Evolutionary conservation across 345 rosid species (phyloP).

Genomic region (Litchi chinensis): DNA sequence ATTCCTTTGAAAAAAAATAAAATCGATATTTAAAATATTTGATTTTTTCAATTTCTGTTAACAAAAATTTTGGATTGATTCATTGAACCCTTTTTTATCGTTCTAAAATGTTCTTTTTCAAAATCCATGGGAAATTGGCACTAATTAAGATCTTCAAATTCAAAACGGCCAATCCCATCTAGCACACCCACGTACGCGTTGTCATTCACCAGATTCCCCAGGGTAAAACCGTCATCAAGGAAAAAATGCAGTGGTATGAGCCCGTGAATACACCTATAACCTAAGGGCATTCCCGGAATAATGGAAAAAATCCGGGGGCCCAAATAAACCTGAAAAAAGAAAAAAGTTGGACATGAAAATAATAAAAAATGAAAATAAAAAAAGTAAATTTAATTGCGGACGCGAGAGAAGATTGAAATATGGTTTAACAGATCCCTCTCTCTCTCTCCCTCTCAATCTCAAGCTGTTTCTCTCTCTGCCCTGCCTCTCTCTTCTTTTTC

Average conservation of each 20-base stretch:
- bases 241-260: not conserved
- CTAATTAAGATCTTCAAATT: not conserved
- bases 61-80: not conserved
- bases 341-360: not conserved
- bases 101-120: not conserved
- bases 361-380: not conserved
- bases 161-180: not conserved
- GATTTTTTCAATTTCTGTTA: too few species aligned
- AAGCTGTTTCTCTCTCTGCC: conserved; percentile 18
- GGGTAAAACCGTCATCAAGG: conserved; percentile 22
- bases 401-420: conserved; percentile 43
- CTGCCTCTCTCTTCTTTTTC: not conserved
- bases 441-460: conserved; percentile 13
- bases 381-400: conserved; percentile 38
- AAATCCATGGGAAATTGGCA: not conserved
- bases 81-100: not conserved
- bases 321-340: not conserved
- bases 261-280: conserved; percentile 4
- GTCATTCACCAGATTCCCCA: not conserved
- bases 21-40: too few species aligned
- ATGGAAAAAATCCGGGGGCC: conserved; percentile 14
- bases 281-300: conserved; percentile 26
- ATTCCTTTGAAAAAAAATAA: too few species aligned
- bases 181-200: not conserved
- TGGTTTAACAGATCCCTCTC: conserved; percentile 34